Evolutionary conservation across 768 basidiomycete species (phyloP).

Genomic region (Lyophyllum semitale): DNA sequence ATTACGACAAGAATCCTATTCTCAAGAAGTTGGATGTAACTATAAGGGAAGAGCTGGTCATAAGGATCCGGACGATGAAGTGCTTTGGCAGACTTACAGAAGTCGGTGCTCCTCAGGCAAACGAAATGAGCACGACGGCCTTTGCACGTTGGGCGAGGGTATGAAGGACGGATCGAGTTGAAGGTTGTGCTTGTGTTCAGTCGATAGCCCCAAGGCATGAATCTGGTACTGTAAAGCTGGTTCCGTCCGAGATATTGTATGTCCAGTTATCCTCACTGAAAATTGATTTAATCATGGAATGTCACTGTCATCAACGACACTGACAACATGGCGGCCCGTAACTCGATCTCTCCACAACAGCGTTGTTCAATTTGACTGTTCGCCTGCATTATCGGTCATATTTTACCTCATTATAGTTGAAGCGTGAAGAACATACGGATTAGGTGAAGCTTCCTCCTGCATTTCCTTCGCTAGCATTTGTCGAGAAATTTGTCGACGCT

Average conservation of each 20-base stretch:
- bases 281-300: background rate
- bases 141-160: constrained; percentile 29
- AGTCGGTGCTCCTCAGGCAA: constrained; percentile 24
- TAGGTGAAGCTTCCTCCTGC: background rate
- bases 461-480: constrained; percentile 1
- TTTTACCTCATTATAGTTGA: no score
- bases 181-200: constrained; percentile 36
- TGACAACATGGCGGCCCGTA: background rate
- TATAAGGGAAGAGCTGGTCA: constrained; percentile 8
- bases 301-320: background rate
- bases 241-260: constrained; percentile 12
- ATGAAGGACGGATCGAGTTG: constrained; percentile 33
- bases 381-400: no score
- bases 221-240: constrained; percentile 32
- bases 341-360: background rate
- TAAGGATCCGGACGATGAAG: background rate
- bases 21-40: constrained; percentile 39
- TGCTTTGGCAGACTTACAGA: constrained; percentile 27
- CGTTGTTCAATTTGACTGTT: background rate
- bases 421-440: background rate
- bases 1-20: constrained; percentile 43
- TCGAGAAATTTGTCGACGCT: background rate
- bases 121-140: constrained; percentile 26
- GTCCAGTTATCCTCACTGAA: constrained; percentile 12
- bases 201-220: constrained; percentile 30